Percentiles rank a stretch among this genome's conserved stretches.
phyloP scores from a whole-genome alignment of 2,329 filamentous ascomycete species.

The Lanzia echinophila region DNA sequence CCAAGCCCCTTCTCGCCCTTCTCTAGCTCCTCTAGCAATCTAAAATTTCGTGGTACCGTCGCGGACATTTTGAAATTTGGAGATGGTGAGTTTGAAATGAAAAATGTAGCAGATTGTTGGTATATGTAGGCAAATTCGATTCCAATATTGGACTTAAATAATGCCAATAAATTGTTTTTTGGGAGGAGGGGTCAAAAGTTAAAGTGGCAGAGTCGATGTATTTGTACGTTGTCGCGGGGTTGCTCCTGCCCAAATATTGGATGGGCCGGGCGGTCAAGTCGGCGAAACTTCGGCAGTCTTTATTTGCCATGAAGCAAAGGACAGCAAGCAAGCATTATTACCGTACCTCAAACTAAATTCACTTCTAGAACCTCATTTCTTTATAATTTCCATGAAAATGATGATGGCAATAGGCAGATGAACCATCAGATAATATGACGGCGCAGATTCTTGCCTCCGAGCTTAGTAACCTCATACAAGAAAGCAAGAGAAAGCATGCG shows the following conservation, averaged over 20 bases:
- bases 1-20: conserved; percentile 98
- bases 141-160: too few relatives aligned
- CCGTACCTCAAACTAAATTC: not conserved
- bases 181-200: not conserved
- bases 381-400: not conserved
- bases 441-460: conserved; percentile 83
- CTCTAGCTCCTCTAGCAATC: conserved; percentile 93
- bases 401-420: conserved; percentile 18
- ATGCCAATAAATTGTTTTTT: not conserved
- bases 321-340: not conserved
- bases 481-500: conserved; percentile 90
- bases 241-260: not conserved
- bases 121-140: not conserved
- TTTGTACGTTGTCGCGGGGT: conserved; percentile 3
- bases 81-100: not conserved
- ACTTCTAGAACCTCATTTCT: not conserved
- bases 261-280: conserved; percentile 6
- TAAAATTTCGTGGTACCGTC: conserved; percentile 91
- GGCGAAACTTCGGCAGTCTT: conserved; percentile 4
- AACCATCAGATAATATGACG: conserved; percentile 55
- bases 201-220: conserved; percentile 1
- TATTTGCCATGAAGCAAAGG: not conserved
- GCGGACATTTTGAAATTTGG: conserved; percentile 37
- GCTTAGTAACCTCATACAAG: conserved; percentile 84
- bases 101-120: not conserved